Evolutionary conservation across 2,329 filamentous ascomycete species (phyloP).

Genomic region (Trichoderma sp.): DNA sequence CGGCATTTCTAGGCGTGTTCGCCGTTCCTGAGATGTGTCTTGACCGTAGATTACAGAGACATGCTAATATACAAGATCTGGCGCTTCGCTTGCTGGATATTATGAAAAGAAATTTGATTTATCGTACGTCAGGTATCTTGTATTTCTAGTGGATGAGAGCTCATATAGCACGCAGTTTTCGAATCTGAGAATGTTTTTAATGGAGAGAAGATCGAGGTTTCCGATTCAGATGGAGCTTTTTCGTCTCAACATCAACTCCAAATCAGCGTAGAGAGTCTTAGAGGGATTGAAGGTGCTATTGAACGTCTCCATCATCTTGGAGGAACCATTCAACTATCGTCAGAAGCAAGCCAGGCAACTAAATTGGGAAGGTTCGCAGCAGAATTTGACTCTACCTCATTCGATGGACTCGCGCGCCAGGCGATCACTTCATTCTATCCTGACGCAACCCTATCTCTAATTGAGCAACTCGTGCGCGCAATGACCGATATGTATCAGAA

Average conservation of each 20-base stretch:
- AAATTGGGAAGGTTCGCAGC: neutral
- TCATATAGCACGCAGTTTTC: neutral
- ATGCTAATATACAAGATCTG: constrained; percentile 12
- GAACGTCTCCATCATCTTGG: constrained; percentile 14
- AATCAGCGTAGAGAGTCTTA: constrained; percentile 3
- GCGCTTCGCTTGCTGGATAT: constrained; percentile 10
- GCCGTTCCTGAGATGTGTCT: constrained; percentile 10
- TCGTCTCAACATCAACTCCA: neutral
- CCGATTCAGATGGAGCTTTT: neutral
- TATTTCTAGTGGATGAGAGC: neutral
- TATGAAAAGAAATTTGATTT: constrained; percentile 12
- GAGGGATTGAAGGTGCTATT: neutral
- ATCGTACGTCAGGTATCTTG: neutral
- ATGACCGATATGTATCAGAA: constrained; percentile 13
- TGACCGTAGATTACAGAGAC: constrained; percentile 10
- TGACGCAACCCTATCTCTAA: neutral
- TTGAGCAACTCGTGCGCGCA: constrained; percentile 2
- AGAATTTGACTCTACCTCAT: neutral
- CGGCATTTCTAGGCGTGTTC: constrained; percentile 17
- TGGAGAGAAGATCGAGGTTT: neutral
- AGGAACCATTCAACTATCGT: neutral
- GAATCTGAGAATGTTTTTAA: neutral
- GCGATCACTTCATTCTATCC: constrained; percentile 11
- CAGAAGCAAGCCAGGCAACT: neutral
- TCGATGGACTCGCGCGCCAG: neutral